A percentile compares a stretch with the other conserved stretches of the same genome.
phyloP scores from a whole-genome alignment of 2,329 filamentous ascomycete species.

The Seiridium cupressi region DNA sequence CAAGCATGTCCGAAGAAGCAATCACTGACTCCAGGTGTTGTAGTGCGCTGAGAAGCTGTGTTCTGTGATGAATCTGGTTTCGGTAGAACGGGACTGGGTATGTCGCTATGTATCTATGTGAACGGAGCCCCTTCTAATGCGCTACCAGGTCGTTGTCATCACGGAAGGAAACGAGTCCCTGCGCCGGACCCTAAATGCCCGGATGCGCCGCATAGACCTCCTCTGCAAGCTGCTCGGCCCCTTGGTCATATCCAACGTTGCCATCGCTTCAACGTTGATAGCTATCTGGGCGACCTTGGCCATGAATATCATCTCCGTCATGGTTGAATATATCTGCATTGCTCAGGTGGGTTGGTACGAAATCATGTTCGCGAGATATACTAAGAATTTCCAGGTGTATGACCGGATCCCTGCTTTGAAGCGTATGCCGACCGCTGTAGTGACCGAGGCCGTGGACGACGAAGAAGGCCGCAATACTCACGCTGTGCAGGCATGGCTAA shows the following conservation, averaged over 20 bases:
- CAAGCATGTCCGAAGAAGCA: no score
- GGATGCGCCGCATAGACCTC: conserved; percentile 52
- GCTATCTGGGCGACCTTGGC: conserved; percentile 46
- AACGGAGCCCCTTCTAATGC: no score
- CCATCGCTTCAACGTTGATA: conserved; percentile 38
- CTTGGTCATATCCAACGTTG: conserved; percentile 47
- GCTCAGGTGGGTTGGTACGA: conserved; percentile 29
- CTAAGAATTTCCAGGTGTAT: conserved; percentile 17
- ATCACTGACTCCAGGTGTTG: no score
- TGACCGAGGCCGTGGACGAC: not conserved
- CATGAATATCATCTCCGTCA: conserved; percentile 45
- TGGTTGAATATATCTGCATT: conserved; percentile 42
- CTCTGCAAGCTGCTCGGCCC: conserved; percentile 57
- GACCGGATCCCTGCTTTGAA: conserved; percentile 16
- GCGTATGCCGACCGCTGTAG: not conserved
- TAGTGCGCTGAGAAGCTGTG: conserved; percentile 65
- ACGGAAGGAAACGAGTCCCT: conserved; percentile 35
- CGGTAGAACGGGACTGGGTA: conserved; percentile 72
- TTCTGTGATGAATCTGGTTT: conserved; percentile 62
- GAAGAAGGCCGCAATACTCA: not conserved
- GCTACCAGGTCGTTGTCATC: conserved; percentile 42
- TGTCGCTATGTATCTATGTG: not conserved
- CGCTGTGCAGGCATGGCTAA: not conserved
- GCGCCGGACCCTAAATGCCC: conserved; percentile 14
- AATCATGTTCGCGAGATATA: not conserved